Evolutionary conservation across 2,329 filamentous ascomycete species (phyloP), one percentile per base, ranked within the genome.

Genomic region (Acarospora socialis): DNA sequence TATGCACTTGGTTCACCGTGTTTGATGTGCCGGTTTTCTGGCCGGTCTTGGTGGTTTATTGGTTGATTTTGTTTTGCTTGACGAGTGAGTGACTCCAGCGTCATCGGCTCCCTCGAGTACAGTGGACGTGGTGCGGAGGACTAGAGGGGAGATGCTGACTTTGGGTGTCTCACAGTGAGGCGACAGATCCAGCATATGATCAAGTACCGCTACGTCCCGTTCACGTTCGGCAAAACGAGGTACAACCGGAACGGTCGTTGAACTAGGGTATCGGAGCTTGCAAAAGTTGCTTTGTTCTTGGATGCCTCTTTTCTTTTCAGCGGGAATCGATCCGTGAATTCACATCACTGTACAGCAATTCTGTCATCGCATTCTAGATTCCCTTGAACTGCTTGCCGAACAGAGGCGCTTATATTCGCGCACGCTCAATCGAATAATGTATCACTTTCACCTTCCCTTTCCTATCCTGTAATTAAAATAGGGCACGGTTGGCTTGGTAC

Each of bases 161-260:
- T 21, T 9, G n/a, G n/a, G n/a, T n/a, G n/a, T 38, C 33, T 12
- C 25, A 18, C 47, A 92, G 84, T 98, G 90, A 76, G 90, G 60
- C 82, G 90, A 67, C 90, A 98, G 64, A 98, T 98, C 48, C 90
- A 98, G 65, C 90, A 95, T 64, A 98, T 98, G 90, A 87, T 98
- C 70, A 98, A 95, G 67, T 98, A 95, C 66, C 82, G 87, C 61
- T 98, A 93, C 54, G 84, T 93, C 18, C 84, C 86, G 23, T 93
- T 94, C 63, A 77, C 81, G 23, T 74, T 92, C 44, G 86, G 86
- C 58, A 94, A 94, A 72, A 68, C 81, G 42, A 76, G 72, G 53
- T 92, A 90, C 56, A 43, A 43, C 15, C 14, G 23, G 6, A 25
- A 15, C 23, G 23, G 23, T 13, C 23, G 16, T 25, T 16, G 37